Base-by-base conservation (phyloP, 2,329 filamentous ascomycete species). In the Penicillium sp. region DNA sequence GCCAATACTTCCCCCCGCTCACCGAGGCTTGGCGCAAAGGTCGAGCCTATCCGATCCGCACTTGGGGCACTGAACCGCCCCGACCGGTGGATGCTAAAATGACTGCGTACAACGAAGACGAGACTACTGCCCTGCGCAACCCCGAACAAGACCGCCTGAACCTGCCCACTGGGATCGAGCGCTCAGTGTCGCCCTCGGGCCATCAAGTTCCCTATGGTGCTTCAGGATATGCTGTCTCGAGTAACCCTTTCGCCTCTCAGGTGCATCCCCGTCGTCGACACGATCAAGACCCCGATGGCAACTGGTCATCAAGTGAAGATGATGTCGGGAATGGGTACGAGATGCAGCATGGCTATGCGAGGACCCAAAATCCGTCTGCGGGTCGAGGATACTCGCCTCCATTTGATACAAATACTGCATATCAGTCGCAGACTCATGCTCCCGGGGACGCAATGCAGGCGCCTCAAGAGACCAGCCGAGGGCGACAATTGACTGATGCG, bases 1-100 rank as follows among this genome's bases (percentile, higher is more conserved):
- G 83, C 49, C 84, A 87, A 70, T 87, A 87, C 69, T 87, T 86
- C 73, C 85, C 84, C 19, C 76, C 85, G 0, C 71, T 87, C 10
- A 77, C 75, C 42, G 82, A 87, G 67, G 76, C 82, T 5, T 84
- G 82, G 82, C 80, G 79, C 62, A 87, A 87, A 69, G 85, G 85
- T 10, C 81, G 84, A 10, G 85, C 85, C 26, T 84, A 85, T 67
- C 83, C 84, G 1, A 86, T 86, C 65, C 80, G 84, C 25, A 79
- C 78, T 28, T 87, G 84, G 84, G 84, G 82, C n/a, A 78, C 74
- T 13, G 78, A 79, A 42, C 80, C 81, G 4, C 68, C 70, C 4
- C 68, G 70, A 6, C 68, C 70, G 4, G 55, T 60, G 37, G 51
- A 62, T 22, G 49, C 54, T 13, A 62, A 56, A 37, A 35, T 59